Base-by-base conservation (phyloP, 192 early-diverging fungal genomes). In the Umbelopsis ramanniana region DNA sequence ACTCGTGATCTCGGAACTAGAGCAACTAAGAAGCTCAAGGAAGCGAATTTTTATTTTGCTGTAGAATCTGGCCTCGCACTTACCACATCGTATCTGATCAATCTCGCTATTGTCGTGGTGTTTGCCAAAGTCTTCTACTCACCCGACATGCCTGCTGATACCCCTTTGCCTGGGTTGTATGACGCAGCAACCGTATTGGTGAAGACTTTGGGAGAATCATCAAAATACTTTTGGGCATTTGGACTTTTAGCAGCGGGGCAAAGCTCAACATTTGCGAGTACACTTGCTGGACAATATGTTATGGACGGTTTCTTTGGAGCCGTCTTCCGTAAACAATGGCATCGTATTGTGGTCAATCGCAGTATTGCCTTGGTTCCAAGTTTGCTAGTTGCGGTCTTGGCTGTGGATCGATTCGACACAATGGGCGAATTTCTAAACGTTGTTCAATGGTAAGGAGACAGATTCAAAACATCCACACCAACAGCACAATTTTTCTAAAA, bases 261-360 rank as follows among this genome's bases (percentile, higher is more conserved):
- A 79, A 89, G 85, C 70, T 92, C 91, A 1, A 93, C 94, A 2
- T 94, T 95, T 66, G 95, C 95, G 9, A 94, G 94, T 5, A 97
- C 95, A 17, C 83, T 97, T 80, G 95, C 94, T 0, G 95, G 95
- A 4, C 94, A 95, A 29, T 76, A 76, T 70, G 74, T 79, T 40
- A 93, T 95, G 84, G 91, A 95, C 55, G 94, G 94, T 12, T 95
- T 95, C 79, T 87, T 95, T 74, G 80, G 88, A 47, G 77, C 77
- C 2, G 81, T 89, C 6, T 84, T 84, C 46, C 75, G 71, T n/a
- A 89, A 86, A 52, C 80, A 84, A 47, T 89, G 88, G 87, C 84
- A 89, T 60, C 85, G 90, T 17, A 72, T 89, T 69, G 83, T 86
- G 21, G 76, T 89, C 48, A 88, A 89, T 24, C 81, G 90, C 37